Evolutionary conservation across 805 yeast species (phyloP).

Genomic region (Danielia reshetovae): DNA sequence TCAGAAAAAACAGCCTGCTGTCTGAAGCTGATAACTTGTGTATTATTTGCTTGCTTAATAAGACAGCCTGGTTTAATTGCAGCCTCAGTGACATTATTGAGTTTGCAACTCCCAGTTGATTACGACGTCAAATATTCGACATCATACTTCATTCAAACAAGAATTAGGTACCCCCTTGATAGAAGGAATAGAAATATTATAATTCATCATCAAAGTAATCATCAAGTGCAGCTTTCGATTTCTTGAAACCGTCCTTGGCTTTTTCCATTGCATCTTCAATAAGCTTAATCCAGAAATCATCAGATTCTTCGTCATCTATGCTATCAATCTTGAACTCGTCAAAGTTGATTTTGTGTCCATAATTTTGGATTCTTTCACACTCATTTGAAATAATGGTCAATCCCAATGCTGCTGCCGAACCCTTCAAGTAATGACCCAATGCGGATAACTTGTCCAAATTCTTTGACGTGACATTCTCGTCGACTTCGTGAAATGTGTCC

Average conservation of each 20-base stretch:
- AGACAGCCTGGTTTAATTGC: too few relatives aligned
- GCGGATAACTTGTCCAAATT: conserved; percentile 60
- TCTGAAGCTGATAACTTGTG: not conserved
- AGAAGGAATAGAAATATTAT: too few relatives aligned
- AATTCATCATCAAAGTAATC: conserved; percentile 45
- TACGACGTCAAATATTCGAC: too few relatives aligned
- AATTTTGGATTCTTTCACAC: conserved; percentile 91
- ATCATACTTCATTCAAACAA: too few relatives aligned
- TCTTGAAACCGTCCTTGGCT: conserved; percentile 48
- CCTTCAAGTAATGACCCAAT: conserved; percentile 90
- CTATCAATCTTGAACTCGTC: conserved; percentile 35
- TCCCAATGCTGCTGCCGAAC: conserved; percentile 93
- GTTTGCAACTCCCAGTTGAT: too few relatives aligned
- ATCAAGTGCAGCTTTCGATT: conserved; percentile 48
- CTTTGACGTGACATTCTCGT: conserved; percentile 44
- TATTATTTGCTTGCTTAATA: not conserved
- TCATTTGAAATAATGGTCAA: conserved; percentile 74
- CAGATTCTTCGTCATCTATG: conserved; percentile 22
- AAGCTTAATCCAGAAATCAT: conserved; percentile 39
- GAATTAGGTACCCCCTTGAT: too few relatives aligned
- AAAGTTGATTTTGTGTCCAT: conserved; percentile 55
- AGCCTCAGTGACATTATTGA: too few relatives aligned
- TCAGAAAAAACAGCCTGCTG: not conserved
- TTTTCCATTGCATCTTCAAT: conserved; percentile 51
- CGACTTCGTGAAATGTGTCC: conserved; percentile 72